Base-by-base conservation (phyloP, 2,329 filamentous ascomycete genomes). In the Fusarium tjaetaba region DNA sequence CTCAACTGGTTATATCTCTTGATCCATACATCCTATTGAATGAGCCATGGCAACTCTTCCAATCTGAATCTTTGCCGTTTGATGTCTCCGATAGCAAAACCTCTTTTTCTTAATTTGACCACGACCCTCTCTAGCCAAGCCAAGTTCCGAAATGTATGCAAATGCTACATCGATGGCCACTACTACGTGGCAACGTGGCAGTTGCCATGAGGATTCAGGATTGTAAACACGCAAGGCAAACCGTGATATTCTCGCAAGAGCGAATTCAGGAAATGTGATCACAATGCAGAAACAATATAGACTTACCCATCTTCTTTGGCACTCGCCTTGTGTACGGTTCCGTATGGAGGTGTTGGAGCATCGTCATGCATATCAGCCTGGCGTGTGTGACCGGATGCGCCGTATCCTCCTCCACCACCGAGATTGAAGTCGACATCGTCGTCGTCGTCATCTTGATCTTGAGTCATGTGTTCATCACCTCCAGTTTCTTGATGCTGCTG, bases 381-480 rank as follows among this genome's bases (percentile, higher is more conserved):
- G 60, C 64, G 64, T 61, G 76, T 81, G 65, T 80, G 78, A 70
- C 81, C 81, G 51, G 77, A 81, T 56, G 68, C 71, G 43, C 57
- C 46, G 65, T 74, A 75, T 49, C 68, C 70, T 69, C 79, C 79
- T 20, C 86, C 79, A 16, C 86, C 86, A 48, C 87, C 88, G 18
- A 89, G 81, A 73, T 89, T 88, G 80, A 90, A 89, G 75, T 90
- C 88, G 62, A 90, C 87, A 45, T 90, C 88, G 71, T 89, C 86
- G 30, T 88, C 88, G 63, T 90, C 88, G 38, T 87, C 88, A 42
- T 83, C 82, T 45, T 85, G 82, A 57, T 85, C 84, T 57, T 82
- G 81, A 34, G 85, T 83, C 74, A 87, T 84, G 65, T 84, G 82
- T 36, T 85, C 83, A 70, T 85, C 81, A 11, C 81, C 81, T 51